Evolutionary conservation across 441 rosid genomes (phyloP).

Genomic region (Syzygium syzygioides): DNA sequence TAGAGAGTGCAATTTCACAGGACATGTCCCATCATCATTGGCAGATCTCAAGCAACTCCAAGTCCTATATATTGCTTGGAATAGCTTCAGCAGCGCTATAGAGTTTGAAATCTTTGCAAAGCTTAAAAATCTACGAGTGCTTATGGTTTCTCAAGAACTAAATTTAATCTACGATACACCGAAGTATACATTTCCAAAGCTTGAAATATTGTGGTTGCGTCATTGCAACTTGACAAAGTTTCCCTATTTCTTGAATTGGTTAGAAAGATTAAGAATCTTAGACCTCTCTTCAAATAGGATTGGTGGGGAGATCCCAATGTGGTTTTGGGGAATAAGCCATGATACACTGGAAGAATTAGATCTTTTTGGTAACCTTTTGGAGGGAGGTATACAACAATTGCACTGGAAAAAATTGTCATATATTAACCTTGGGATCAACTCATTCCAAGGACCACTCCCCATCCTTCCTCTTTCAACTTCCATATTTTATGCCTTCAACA

Average conservation of each 20-base stretch:
- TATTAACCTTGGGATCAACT: rapidly evolving
- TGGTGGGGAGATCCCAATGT: not conserved
- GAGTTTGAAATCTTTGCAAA: not conserved
- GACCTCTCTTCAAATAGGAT: not conserved
- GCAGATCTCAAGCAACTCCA: not conserved
- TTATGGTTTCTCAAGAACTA: rapidly evolving
- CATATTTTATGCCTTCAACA: rapidly evolving
- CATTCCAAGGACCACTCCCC: not conserved
- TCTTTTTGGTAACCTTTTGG: not conserved
- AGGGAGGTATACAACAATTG: not conserved
- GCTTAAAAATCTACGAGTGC: rapidly evolving
- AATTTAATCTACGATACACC: not conserved
- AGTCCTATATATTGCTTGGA: rapidly evolving
- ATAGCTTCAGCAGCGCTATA: not conserved
- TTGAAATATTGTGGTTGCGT: rapidly evolving
- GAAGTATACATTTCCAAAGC: not conserved
- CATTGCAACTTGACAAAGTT: not conserved
- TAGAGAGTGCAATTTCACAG: rapidly evolving
- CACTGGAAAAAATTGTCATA: rapidly evolving
- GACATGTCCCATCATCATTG: not conserved
- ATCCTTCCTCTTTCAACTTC: not conserved
- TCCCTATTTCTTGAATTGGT: not conserved
- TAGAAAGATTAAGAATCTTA: rapidly evolving
- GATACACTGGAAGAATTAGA: rapidly evolving
- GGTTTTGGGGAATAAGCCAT: not conserved